A percentile compares a stretch with the other conserved stretches of the same genome.
Conservation (phyloP, 1,284 basidiomycete genomes). For the Tilletia caries region DNA sequence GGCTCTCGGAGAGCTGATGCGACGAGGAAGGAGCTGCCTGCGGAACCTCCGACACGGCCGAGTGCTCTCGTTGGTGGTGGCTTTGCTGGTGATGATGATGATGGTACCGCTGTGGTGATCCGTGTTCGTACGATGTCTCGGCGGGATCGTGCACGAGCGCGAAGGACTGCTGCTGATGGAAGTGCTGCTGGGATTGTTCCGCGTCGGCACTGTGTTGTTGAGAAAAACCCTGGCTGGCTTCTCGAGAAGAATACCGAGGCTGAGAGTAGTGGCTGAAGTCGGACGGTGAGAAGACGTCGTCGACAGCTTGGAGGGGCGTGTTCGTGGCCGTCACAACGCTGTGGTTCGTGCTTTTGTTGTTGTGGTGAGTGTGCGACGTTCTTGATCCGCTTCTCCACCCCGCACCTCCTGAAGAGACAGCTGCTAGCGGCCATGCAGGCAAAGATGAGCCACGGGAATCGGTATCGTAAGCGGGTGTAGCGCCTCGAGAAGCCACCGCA, state of each 20-base stretch:
- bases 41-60: background rate
- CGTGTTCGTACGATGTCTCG: too few species aligned
- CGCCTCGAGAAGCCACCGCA: background rate
- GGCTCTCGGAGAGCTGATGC: background rate
- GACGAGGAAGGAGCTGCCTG: background rate
- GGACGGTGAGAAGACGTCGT: background rate
- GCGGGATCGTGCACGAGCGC: too few species aligned
- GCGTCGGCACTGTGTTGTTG: background rate
- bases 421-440: background rate
- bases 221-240: background rate
- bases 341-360: too few species aligned
- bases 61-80: background rate
- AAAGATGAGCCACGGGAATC: background rate
- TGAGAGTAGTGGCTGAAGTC: background rate
- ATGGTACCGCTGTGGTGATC: too few species aligned
- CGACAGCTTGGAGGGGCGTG: background rate
- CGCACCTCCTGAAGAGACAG: too few species aligned
- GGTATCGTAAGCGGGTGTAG: background rate
- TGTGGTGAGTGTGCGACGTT: too few species aligned
- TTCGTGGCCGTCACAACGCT: too few species aligned
- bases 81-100: background rate
- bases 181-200: too few species aligned
- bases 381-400: too few species aligned
- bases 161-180: too few species aligned
- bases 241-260: background rate